These are phyloP conservation scores for Lycium ferocissimum DNA, from an alignment of 257 asterid genomes.

Conservation along the genomic window DNA sequence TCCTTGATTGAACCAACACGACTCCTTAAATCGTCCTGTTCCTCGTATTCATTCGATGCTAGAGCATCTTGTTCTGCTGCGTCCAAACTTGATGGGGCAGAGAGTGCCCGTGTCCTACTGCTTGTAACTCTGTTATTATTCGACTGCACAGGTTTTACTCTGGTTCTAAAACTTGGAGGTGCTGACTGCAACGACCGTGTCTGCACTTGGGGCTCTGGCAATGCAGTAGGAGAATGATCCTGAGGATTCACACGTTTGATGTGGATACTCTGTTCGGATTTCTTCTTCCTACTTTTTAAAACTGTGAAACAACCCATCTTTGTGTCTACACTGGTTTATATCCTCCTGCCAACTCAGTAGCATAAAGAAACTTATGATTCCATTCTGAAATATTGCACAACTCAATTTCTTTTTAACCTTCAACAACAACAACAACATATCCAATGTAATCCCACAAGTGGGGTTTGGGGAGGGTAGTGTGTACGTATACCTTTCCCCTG, in stretches of 20 bases:
- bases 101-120: conserved; percentile 64
- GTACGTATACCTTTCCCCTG: too few species aligned
- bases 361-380: conserved; percentile 7
- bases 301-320: conserved; percentile 89
- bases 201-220: conserved; percentile 75
- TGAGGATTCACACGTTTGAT: conserved; percentile 61
- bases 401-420: neutral
- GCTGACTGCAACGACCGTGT: conserved; percentile 82
- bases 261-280: conserved; percentile 54
- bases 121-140: conserved; percentile 43
- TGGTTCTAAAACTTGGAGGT: conserved; percentile 83
- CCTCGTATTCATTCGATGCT: conserved; percentile 61
- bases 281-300: conserved; percentile 73
- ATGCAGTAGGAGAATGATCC: conserved; percentile 65
- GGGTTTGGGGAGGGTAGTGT: too few species aligned
- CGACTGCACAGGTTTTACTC: conserved; percentile 63
- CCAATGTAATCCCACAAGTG: too few species aligned
- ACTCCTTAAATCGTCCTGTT: conserved; percentile 67
- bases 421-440: too few species aligned
- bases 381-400: neutral
- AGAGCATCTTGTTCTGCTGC: conserved; percentile 66
- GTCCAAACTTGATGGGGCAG: conserved; percentile 84
- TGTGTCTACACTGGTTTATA: conserved; percentile 24
- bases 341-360: conserved; percentile 42
- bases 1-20: conserved; percentile 74